phyloP scores from a whole-genome alignment of 495 filamentous ascomycete genomes.

The Neurospora hispaniola region DNA sequence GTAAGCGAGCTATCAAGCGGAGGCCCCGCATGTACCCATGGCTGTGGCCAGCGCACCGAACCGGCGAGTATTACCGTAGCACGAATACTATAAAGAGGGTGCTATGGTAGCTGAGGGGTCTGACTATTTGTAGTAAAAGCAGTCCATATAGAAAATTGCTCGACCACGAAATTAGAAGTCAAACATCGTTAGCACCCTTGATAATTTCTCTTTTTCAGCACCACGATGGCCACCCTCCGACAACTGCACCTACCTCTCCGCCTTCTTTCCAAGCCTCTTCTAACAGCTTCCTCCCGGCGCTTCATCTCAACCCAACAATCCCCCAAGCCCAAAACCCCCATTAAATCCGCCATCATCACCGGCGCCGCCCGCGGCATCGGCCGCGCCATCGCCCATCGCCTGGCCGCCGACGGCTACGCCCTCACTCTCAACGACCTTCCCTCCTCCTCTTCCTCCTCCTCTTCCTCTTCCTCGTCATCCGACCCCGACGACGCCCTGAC shows the following conservation, averaged over 20 bases:
- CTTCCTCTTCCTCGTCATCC: neutral
- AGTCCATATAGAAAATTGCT: neutral
- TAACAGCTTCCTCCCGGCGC: neutral
- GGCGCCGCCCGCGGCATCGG: slow-evolving; percentile 49
- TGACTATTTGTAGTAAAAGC: too few species aligned
- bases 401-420: slow-evolving; percentile 49
- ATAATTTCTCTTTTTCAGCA: neutral
- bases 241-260: neutral
- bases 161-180: neutral
- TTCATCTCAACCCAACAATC: neutral
- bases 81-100: too few species aligned
- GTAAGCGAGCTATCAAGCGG: too few species aligned
- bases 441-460: neutral
- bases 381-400: slow-evolving; percentile 47
- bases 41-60: too few species aligned
- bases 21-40: too few species aligned
- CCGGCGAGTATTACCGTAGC: too few species aligned
- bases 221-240: neutral
- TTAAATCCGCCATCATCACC: slow-evolving; percentile 41
- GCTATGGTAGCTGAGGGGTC: too few species aligned
- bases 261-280: neutral
- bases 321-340: neutral
- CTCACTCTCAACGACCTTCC: slow-evolving; percentile 49
- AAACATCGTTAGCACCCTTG: neutral
- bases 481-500: neutral